These are phyloP conservation scores for Auricularia heimuer DNA, from an alignment of 768 basidiomycete species.

Conservation along the genomic window DNA sequence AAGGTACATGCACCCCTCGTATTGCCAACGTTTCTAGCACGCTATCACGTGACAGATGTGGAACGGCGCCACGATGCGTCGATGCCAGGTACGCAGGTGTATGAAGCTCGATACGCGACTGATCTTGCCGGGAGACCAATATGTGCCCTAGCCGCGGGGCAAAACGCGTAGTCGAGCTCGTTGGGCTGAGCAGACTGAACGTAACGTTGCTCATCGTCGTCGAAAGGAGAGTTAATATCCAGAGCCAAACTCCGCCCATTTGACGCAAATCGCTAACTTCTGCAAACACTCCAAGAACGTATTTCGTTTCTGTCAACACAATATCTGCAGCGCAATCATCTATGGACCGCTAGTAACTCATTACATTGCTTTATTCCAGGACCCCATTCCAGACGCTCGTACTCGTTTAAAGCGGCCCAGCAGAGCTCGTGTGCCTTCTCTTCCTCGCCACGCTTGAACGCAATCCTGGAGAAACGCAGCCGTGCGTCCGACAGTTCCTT, in stretches of 20 bases:
- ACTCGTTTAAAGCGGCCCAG: background rate
- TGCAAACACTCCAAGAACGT: no score
- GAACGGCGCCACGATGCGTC: conserved; percentile 65
- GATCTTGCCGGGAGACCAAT: conserved; percentile 6
- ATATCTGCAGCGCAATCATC: no score
- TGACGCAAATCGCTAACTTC: no score
- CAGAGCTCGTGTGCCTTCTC: no score
- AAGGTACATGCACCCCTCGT: conserved; percentile 59
- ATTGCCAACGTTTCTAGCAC: conserved; percentile 36
- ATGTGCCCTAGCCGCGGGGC: background rate
- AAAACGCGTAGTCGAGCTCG: background rate
- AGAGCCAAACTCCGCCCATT: no score
- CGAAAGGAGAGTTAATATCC: no score
- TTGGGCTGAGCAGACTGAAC: background rate
- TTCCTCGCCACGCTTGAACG: no score
- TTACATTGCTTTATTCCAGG: background rate
- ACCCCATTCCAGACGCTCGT: background rate
- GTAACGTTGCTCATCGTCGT: background rate
- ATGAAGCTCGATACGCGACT: conserved; percentile 26
- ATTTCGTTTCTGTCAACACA: no score
- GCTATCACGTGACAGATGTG: conserved; percentile 65
- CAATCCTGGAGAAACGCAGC: no score
- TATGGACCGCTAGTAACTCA: background rate
- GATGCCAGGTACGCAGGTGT: conserved; percentile 55
- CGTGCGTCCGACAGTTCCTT: no score